phyloP scores from a whole-genome alignment of 169 alveolate species.

The Perkinsus chesapeaki region DNA sequence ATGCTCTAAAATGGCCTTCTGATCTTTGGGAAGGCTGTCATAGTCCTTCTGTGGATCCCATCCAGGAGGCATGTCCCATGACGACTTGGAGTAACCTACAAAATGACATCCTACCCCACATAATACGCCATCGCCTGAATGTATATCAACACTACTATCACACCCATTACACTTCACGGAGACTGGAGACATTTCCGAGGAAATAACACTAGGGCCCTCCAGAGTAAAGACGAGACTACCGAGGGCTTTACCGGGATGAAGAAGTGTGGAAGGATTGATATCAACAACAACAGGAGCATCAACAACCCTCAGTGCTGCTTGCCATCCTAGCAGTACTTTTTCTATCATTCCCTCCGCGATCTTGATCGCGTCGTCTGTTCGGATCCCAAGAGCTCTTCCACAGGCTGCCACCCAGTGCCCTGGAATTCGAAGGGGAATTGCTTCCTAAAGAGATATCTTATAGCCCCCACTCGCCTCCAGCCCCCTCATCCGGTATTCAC shows the following conservation, averaged over 20 bases:
- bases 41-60: neutral
- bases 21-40: neutral
- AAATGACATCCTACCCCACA: too few relatives aligned
- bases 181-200: too few relatives aligned
- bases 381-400: neutral
- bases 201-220: too few relatives aligned
- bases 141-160: too few relatives aligned
- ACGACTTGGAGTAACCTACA: neutral
- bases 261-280: too few relatives aligned
- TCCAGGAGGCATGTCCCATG: neutral
- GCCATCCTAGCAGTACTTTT: neutral
- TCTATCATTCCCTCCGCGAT: neutral
- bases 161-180: too few relatives aligned
- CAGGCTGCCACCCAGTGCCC: neutral
- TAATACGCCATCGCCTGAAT: too few relatives aligned
- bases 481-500: neutral
- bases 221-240: too few relatives aligned
- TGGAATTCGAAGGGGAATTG: neutral
- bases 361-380: neutral
- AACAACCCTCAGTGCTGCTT: neutral
- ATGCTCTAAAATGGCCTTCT: neutral
- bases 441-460: neutral
- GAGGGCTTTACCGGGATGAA: too few relatives aligned
- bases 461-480: neutral
- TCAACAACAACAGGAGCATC: too few relatives aligned